Evolutionary conservation across 306 rosid genomes (phyloP), one percentile per base, ranked within the genome.

Genomic region (Fragaria nilgerrensis): DNA sequence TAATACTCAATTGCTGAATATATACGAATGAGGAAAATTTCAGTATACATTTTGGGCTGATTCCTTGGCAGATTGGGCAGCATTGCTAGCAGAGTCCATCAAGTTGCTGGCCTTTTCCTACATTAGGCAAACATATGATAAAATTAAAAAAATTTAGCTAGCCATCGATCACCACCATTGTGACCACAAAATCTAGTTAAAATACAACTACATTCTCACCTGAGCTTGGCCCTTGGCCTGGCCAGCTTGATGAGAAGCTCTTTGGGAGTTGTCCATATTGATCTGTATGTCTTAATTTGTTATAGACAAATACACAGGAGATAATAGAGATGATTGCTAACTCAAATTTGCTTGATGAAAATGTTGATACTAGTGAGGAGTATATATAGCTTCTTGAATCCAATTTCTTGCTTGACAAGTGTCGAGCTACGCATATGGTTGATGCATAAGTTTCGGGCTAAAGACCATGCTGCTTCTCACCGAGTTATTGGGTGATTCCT

Each of bases 91-190:
- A 27, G 56, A 32, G 41, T 79, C 86, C 82, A 75, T 81, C 79
- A 84, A 0, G 70, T 43, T 70, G 73, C 86, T 32, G 44, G 78
- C 81, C 81, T 83, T 85, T 55, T 87, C 90, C 90, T 89, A 56
- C 36, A 58, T 65, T 44, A 82, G 16, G 47, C 34, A 32, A 37
- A 67, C 2, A 61, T 7, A 29, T 56, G 20, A 14, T 61, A 14
- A 61, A 2, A 61, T 29, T 27, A 61, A 29, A 39, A 27, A 5
- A 13, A 27, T 10, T 61, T n/a, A n/a, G n/a, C n/a, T 25, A 25
- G 9, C 20, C 19, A 61, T 16, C 32, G 32, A 7, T 12, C 37
- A 23, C 37, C 36, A 61, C 39, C 19, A 61, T 27, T 16, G 32
- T 39, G 53, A 22, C 20, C 19, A 27, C 29, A 39, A n/a, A 56